Base-by-base conservation (phyloP, 1,284 basidiomycete species). In the Heterobasidion parviporum region DNA sequence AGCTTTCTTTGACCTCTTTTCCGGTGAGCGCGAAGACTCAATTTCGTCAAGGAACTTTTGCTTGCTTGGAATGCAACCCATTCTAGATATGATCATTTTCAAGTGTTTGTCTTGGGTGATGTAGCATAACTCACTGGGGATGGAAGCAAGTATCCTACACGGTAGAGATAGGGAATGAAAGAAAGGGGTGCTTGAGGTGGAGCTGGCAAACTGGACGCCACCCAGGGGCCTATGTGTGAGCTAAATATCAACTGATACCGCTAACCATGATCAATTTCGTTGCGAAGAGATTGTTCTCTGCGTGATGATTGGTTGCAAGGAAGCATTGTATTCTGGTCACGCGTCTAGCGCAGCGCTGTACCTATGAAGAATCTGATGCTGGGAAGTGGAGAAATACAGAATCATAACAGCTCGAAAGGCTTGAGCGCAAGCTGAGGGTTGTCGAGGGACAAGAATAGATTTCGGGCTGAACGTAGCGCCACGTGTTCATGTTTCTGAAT, bases 41-140 rank as follows among this genome's bases (percentile, higher is more conserved):
- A 26, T 62, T 49, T 57, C 59, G 16, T 64, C 62, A 8, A 67
- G 58, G 36, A 62, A 60, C 9, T 60, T 59, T 51, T 70, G 68
- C 63, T 75, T 77, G 67, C 75, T 78, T 32, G 74, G 71, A 56
- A 74, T 72, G 62, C 75, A 77, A 52, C 75, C 75, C 75, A 77
- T 53, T 7, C 33, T 49, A 20, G 15, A 16, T 46, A 46, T 20
- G n/a, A 4, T 20, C 35, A n/a, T 14, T 15, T 10, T 53, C 26
- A 26, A 26, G 26, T 26, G 26, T 26, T 26, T 26, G 26, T 26
- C 26, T 26, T 4, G 26, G 26, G 26, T 26, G 26, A 26, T 26
- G 26, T 26, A 26, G 26, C 26, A 26, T 26, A 9, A 45, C 53
- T 45, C 45, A 38, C 46, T 18, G 38, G 52, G 20, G 20, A 36